A percentile compares a stretch with the other conserved stretches of the same genome.
These are phyloP conservation scores for Ogataea philodendri DNA, from an alignment of 805 yeast genomes.

Conservation along the genomic window DNA sequence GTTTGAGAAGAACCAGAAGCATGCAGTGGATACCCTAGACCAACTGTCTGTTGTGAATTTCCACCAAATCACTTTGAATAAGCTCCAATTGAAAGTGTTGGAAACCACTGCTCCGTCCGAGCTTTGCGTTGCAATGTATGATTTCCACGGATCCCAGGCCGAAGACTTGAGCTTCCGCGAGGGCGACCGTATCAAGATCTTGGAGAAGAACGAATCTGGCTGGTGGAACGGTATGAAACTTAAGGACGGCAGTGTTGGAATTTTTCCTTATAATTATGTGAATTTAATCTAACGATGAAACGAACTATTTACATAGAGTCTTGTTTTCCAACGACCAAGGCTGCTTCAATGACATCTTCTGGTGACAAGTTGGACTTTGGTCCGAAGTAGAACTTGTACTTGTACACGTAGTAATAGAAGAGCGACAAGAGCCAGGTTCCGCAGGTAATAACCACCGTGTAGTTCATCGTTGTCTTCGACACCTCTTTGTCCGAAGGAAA, in stretches of 20 bases:
- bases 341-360: constrained; percentile 14
- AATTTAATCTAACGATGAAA: constrained; percentile 12
- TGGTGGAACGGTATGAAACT: constrained; percentile 51
- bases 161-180: constrained; percentile 44
- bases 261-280: constrained; percentile 49
- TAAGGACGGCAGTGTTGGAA: constrained; percentile 39
- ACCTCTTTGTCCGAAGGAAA: constrained; percentile 51
- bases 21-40: constrained; percentile 8
- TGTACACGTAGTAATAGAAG: constrained; percentile 49
- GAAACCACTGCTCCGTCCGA: constrained; percentile 17
- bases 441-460: constrained; percentile 61
- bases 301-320: background rate
- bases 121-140: constrained; percentile 40
- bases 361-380: constrained; percentile 36
- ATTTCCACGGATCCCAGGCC: constrained; percentile 35
- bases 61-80: constrained; percentile 17
- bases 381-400: constrained; percentile 54
- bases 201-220: constrained; percentile 37
- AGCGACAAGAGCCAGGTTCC: constrained; percentile 56
- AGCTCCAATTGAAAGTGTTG: constrained; percentile 18
- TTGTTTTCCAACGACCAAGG: constrained; percentile 3
- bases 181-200: constrained; percentile 43
- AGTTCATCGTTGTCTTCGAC: constrained; percentile 57
- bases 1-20: constrained; percentile 13
- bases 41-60: constrained; percentile 18